Evolutionary conservation across 2,329 filamentous ascomycete genomes (phyloP).

Genomic region (Stagonosporopsis cucurbitacearum): DNA sequence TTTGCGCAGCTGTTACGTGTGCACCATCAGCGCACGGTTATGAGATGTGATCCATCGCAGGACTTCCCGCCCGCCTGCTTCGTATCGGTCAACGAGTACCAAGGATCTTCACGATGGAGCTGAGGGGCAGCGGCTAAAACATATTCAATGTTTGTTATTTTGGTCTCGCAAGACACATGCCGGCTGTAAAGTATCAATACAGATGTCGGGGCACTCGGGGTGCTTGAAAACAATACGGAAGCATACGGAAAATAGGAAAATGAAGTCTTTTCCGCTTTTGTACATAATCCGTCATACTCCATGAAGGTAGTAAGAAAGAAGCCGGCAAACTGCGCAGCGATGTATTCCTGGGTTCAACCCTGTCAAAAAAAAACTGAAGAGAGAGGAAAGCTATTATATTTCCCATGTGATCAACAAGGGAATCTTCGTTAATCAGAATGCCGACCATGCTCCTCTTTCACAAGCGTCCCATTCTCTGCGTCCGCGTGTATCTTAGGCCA

Average conservation of each 20-base stretch:
- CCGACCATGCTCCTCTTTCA: constrained; percentile 7
- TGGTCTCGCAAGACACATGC: constrained; percentile 9
- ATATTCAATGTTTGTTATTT: constrained; percentile 36
- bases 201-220: constrained; percentile 10
- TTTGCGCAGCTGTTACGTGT: constrained; percentile 7
- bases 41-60: constrained; percentile 5
- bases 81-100: constrained; percentile 4
- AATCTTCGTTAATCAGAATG: constrained; percentile 11
- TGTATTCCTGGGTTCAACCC: constrained; percentile 19
- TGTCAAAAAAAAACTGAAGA: constrained; percentile 11
- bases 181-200: constrained; percentile 20
- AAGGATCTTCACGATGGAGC: constrained; percentile 11
- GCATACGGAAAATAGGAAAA: constrained; percentile 15
- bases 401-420: constrained; percentile 19
- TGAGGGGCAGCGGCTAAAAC: constrained; percentile 17
- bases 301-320: constrained; percentile 20
- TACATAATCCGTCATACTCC: constrained; percentile 36
- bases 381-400: constrained; percentile 28
- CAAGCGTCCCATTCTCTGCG: constrained; percentile 17
- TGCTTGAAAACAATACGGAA: constrained; percentile 14
- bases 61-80: neutral
- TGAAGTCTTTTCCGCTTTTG: constrained; percentile 37
- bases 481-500: constrained; percentile 20
- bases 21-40: neutral
- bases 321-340: constrained; percentile 25